phyloP scores from a whole-genome alignment of 352 stramenopile species.

The Pythium vanterpoolii region DNA sequence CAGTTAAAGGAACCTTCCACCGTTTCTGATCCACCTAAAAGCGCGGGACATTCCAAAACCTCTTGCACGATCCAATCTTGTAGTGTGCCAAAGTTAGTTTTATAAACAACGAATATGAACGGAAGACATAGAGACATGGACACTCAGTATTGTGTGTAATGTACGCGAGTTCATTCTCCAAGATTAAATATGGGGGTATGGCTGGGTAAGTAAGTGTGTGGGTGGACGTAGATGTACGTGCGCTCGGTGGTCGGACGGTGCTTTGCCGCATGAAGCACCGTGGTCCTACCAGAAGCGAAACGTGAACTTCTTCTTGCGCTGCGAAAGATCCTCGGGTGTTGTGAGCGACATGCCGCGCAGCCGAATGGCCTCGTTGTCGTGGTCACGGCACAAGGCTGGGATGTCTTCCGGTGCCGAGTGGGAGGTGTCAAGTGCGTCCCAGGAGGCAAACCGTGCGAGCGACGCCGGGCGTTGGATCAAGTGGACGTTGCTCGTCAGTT shows the following conservation, averaged over 20 bases:
- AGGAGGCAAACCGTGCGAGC: conserved; percentile 15
- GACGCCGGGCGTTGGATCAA: conserved; percentile 7
- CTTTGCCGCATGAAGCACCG: neutral
- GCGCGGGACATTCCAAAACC: no score
- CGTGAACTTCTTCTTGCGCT: conserved; percentile 70
- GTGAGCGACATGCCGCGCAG: conserved; percentile 61
- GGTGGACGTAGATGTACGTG: neutral
- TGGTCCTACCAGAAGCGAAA: conserved; percentile 54
- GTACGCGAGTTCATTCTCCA: conserved; percentile 9
- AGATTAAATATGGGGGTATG: conserved; percentile 3
- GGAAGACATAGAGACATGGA: neutral
- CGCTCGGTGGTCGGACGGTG: neutral
- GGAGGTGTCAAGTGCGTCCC: conserved; percentile 18
- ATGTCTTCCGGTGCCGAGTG: conserved; percentile 7
- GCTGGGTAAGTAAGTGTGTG: neutral
- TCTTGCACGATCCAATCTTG: no score
- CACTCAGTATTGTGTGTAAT: neutral
- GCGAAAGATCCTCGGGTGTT: conserved; percentile 37
- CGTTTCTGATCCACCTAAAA: no score
- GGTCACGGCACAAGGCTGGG: conserved; percentile 3
- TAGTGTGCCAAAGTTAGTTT: no score
- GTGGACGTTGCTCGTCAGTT: conserved; percentile 31
- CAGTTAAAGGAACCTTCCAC: no score
- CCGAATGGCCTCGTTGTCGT: conserved; percentile 31
- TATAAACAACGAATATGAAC: no score